Base-by-base conservation (phyloP, 495 filamentous ascomycete genomes). In the Xylaria venustula region DNA sequence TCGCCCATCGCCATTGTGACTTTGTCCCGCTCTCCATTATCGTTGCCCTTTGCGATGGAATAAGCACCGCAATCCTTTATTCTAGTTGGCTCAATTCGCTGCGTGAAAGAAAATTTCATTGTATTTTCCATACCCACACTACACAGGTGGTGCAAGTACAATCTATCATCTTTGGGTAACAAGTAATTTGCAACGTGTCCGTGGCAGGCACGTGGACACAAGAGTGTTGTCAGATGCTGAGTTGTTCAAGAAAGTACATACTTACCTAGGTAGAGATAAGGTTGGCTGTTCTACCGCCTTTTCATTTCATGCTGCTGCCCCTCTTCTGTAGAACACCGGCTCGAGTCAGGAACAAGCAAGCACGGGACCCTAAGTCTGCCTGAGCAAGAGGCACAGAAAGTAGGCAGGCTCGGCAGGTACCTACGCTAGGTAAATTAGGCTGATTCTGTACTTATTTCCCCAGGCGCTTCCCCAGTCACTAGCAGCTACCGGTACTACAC, bases 191-290 rank as follows among this genome's bases (percentile, higher is more conserved):
- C 22, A 17, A 28, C 25, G 37, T 32, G 40, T 45, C 44, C 28
- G 37, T 54, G 26, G 50, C 26, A 55, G 19, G 41, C 51, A 61
- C 36, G 45, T 19, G 20, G 20, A 36, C 60, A 64, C 60, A 45
- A 41, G 54, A 61, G 48, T 49, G 45, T 11, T 66, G 53, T 61
- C 70, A 56, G 25, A 67, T 66, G 41, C 25, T 57, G 54, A 6
- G 40, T 57, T 54, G 51, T 54, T 54, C 36, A 34, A 19, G 30
- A 2, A 51, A 34, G 30, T 34, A 26, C 48, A 17, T n/a, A n/a
- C n/a, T n/a, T n/a, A n/a, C n/a, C n/a, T n/a, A n/a, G n/a, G n/a
- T n/a, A n/a, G n/a, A n/a, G n/a, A n/a, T n/a, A n/a, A n/a, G n/a
- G n/a, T n/a, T n/a, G n/a, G n/a, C n/a, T n/a, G n/a, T 51, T 22